Conservation (phyloP, 1,284 basidiomycete species). For the Phylloboletellus chloephorus region DNA sequence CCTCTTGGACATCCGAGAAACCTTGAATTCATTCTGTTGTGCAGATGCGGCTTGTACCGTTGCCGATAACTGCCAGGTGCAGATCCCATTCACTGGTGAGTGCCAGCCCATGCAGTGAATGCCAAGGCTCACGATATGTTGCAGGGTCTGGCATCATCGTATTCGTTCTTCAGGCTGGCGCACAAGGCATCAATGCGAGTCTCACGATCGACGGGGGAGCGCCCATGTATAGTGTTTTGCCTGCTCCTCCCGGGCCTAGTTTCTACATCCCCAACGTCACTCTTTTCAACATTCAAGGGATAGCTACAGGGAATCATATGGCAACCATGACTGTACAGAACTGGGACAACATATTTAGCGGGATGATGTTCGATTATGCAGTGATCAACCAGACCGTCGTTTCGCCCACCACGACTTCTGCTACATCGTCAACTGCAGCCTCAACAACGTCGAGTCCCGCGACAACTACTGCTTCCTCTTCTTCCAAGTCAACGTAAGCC, state of each 20-base stretch:
- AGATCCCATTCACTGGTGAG: constrained; percentile 19
- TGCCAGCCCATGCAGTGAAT: not conserved
- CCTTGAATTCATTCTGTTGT: not conserved
- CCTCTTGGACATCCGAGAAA: not conserved
- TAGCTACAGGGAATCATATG: constrained; percentile 14
- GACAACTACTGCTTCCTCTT: not conserved
- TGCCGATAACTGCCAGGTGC: constrained; percentile 12
- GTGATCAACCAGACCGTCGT: constrained; percentile 13
- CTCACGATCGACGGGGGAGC: constrained; percentile 14
- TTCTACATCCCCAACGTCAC: constrained; percentile 13
- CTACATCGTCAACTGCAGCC: not conserved
- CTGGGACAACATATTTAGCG: constrained; percentile 9
- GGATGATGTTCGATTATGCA: constrained; percentile 19
- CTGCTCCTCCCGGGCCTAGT: constrained; percentile 9
- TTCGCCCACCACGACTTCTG: not conserved
- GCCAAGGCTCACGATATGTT: constrained; percentile 1
- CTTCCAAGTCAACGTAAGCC: constrained; percentile 1
- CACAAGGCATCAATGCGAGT: constrained; percentile 14
- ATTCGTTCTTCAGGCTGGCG: constrained; percentile 19
- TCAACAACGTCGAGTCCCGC: not conserved
- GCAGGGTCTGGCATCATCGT: constrained; percentile 19
- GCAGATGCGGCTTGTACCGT: constrained; percentile 15
- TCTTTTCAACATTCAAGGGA: constrained; percentile 14
- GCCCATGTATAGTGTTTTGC: constrained; percentile 5
- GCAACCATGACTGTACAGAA: constrained; percentile 11